Conservation (phyloP, 169 alveolate species). For the Perkinsus marinus region DNA sequence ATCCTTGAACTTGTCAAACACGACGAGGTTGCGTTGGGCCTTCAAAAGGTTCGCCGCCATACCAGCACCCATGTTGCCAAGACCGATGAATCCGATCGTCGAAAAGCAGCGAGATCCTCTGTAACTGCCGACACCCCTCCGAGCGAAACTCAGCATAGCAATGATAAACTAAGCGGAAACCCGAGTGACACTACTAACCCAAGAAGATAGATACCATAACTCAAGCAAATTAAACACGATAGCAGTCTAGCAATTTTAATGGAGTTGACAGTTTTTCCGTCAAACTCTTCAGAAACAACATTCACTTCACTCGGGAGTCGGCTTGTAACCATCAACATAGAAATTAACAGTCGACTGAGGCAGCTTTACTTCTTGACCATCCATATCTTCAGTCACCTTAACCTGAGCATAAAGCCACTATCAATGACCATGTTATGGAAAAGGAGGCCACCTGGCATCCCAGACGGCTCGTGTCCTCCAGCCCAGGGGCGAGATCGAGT, state of each 20-base stretch:
- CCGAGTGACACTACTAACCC: too few relatives aligned
- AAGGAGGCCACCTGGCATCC: background rate
- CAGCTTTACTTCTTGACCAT: slow-evolving; percentile 57
- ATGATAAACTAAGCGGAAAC: too few relatives aligned
- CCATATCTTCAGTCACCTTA: slow-evolving; percentile 52
- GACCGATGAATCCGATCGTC: background rate
- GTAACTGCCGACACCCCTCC: background rate
- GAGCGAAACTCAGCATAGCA: too few relatives aligned
- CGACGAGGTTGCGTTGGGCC: background rate
- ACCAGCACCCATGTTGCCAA: background rate
- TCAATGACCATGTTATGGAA: background rate
- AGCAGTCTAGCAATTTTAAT: background rate
- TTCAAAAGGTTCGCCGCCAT: background rate
- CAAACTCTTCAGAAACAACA: background rate
- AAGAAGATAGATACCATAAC: too few relatives aligned
- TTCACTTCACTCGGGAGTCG: slow-evolving; percentile 12
- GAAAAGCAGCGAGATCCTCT: background rate
- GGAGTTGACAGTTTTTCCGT: background rate
- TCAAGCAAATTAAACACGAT: background rate
- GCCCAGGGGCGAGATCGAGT: slow-evolving; percentile 83
- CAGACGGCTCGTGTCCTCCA: slow-evolving; percentile 55
- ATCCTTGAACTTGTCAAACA: background rate
- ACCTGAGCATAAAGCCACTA: slow-evolving; percentile 74
- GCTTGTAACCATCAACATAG: slow-evolving; percentile 82
- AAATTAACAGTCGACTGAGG: slow-evolving; percentile 78